phyloP scores from a whole-genome alignment of 306 rosid genomes.

The Cicer arietinum region DNA sequence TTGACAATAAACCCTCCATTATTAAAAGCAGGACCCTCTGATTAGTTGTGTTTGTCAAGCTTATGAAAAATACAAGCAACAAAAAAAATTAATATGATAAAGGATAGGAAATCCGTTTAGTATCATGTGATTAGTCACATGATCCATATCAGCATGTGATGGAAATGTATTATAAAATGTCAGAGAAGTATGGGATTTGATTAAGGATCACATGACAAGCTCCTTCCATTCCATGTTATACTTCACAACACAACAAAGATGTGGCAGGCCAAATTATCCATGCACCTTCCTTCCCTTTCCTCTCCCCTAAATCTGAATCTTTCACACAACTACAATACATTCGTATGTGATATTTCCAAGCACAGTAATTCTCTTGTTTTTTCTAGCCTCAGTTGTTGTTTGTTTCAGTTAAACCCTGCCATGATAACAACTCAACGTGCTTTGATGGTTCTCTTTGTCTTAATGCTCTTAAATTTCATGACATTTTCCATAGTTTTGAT shows the following conservation, averaged over 20 bases:
- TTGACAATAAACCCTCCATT: constrained; percentile 11
- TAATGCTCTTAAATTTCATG: constrained; percentile 52
- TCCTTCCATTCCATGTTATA: constrained; percentile 64
- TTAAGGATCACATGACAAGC: constrained; percentile 69
- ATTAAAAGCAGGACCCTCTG: constrained; percentile 42
- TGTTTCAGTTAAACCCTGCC: constrained; percentile 43
- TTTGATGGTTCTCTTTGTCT: constrained; percentile 48
- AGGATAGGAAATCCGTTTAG: constrained; percentile 47
- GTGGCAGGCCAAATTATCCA: constrained; percentile 41
- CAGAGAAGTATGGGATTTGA: constrained; percentile 52
- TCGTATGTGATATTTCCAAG: constrained; percentile 43
- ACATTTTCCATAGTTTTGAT: constrained; percentile 45
- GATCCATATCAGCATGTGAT: constrained; percentile 51
- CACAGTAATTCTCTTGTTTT: constrained; percentile 24
- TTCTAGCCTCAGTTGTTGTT: constrained; percentile 33
- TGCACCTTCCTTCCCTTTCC: constrained; percentile 37
- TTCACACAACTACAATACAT: constrained; percentile 38
- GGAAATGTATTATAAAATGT: constrained; percentile 50
- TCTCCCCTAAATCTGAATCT: constrained; percentile 49
- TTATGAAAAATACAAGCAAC: constrained; percentile 33
- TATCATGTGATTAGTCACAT: constrained; percentile 73
- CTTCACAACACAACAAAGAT: constrained; percentile 50
- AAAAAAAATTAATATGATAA: constrained; percentile 40
- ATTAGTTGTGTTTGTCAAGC: constrained; percentile 60
- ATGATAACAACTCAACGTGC: constrained; percentile 60